Base-by-base conservation (phyloP, 2,329 filamentous ascomycete genomes). In the Sclerotinia spermophila region DNA sequence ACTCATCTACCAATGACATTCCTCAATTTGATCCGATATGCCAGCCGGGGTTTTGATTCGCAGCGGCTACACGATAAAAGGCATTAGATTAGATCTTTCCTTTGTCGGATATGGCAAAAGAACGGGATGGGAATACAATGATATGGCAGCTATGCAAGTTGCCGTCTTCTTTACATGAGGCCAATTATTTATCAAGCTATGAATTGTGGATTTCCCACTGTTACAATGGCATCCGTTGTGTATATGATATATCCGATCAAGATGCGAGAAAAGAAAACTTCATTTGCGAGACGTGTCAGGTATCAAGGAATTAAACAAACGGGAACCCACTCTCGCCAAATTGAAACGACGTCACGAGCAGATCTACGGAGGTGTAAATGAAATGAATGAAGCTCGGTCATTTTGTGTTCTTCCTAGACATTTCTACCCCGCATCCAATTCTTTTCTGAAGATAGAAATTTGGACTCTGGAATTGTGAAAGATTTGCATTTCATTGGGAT, bases 321-420 rank as follows among this genome's bases (percentile, higher is more conserved):
- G 45, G 61, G 13, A 40, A 53, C 24, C 61, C 61, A 65, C 61
- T 65, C 61, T 65, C 61, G 61, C 61, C 61, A 65, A 65, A 51
- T 21, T 27, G 15, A 65, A 65, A 65, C 61, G 61, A 65, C 61
- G 44, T 65, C 61, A 65, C 61, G 61, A 65, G 61, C 19, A 51
- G 61, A 64, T 64, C 61, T 45, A 51, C 13, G 33, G 30, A 65
- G 44, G 51, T 38, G 10, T 5, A 51, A 51, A n/a, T 27, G 24
- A 51, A 51, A n/a, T 27, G 21, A n/a, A n/a, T n/a, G 21, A 51
- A 64, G 61, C 61, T 51, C 30, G 30, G 21, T 33, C 33, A 27
- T 35, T 45, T 42, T 27, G 35, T 42, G 11, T 42, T 45, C n/a
- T 64, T 27, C 13, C 38, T 27, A 44, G 15, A 51, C 44, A 13